Evolutionary conservation across 1,139 yeast genomes (phyloP).

Genomic region (Kurtzmaniella quercitrusa): DNA sequence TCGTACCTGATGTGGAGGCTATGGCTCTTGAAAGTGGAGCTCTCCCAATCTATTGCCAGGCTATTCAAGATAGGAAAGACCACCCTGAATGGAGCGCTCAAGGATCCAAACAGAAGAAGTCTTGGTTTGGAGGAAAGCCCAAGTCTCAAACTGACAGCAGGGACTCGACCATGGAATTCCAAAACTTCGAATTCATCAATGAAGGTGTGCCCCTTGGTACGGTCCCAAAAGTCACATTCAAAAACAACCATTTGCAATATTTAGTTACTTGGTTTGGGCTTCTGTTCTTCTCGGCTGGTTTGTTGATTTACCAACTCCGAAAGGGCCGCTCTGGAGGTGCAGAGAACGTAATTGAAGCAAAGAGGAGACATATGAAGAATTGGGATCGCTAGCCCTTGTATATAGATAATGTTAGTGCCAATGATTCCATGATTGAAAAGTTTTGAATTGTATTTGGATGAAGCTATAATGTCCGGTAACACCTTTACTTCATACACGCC

Average conservation of each 20-base stretch:
- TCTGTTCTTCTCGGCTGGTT: constrained; percentile 62
- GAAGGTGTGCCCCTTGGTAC: constrained; percentile 93
- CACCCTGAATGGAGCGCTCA: constrained; percentile 46
- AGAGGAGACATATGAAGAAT: constrained; percentile 34
- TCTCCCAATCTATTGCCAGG: constrained; percentile 75
- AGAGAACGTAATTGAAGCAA: constrained; percentile 39
- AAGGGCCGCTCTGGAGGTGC: constrained; percentile 33
- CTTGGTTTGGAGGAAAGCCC: constrained; percentile 5
- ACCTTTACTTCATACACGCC: no score
- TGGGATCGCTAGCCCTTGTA: constrained; percentile 10
- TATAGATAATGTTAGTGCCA: neutral
- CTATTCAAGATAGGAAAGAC: constrained; percentile 60
- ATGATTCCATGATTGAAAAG: no score
- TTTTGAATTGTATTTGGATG: no score
- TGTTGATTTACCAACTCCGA: constrained; percentile 40
- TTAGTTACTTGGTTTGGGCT: constrained; percentile 94
- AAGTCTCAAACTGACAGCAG: constrained; percentile 10
- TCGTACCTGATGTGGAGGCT: constrained; percentile 72
- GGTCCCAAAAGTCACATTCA: constrained; percentile 69
- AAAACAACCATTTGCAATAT: constrained; percentile 90
- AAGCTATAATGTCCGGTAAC: no score
- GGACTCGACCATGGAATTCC: constrained; percentile 36
- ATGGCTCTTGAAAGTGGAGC: constrained; percentile 71
- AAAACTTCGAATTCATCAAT: constrained; percentile 50
- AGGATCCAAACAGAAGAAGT: neutral